Evolutionary conservation across 805 yeast genomes (phyloP), one percentile per base, ranked within the genome.

Genomic region (Maudiozyma bulderi): DNA sequence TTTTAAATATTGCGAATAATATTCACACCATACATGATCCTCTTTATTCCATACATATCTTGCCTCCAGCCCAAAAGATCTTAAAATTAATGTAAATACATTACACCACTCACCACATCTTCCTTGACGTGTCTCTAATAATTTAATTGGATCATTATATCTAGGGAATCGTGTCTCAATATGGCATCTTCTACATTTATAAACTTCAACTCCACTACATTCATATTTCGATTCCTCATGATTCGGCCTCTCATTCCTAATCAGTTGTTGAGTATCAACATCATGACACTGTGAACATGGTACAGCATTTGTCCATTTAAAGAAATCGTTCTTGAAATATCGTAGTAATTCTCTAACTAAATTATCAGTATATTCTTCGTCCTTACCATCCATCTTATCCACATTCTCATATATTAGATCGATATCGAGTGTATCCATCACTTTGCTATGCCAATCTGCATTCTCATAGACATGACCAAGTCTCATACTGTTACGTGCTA

Each of bases 61-160:
- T 1, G 78, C 77, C 30, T 79, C 71, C 5, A 80, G 59, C 0
- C 83, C 86, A 41, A 90, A 68, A 0, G 95, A 79, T 30, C 81
- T 73, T 47, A 90, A 67, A 2, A 89, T 67, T 35, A 87, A 69
- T 43, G 85, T 74, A 61, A 90, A 89, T 53, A 91, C 80, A 56
- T 86, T 85, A 48, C 90, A 91, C 95, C 95, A 91, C 64, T 91
- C 98, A 0, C 98, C 98, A 66, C 98, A 91, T 44, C 98, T 73
- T 0, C 98, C 98, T 34, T 62, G 61, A 41, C 87, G 69, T 0
- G 83, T 76, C 31, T 76, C 69, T 13, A 91, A 65, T 28, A 91
- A 67, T 51, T 75, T 77, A 0, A 67, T 67, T 0, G 91, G 84
- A 52, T 80, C 76, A 60, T 85, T 83, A 59, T 85, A 84, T 37